Percentiles rank a stretch among this genome's conserved stretches.
These are phyloP conservation scores for Thermothielavioides terrestris DNA, from an alignment of 495 filamentous ascomycete species.

Conservation along the genomic window DNA sequence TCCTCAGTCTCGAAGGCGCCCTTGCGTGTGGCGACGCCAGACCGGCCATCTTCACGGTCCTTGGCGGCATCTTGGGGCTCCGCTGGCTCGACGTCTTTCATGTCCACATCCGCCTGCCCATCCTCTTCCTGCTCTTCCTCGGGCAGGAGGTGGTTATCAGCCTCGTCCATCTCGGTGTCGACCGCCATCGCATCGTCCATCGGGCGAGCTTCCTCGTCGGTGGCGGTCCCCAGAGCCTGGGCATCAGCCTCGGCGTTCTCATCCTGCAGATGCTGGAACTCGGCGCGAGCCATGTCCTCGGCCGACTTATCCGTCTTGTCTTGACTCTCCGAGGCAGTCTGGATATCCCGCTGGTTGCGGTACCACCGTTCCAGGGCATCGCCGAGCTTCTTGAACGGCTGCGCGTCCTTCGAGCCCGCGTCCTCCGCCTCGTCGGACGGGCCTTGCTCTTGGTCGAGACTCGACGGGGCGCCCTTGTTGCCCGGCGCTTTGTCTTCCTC, in stretches of 20 bases:
- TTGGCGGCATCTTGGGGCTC: slow-evolving; percentile 36
- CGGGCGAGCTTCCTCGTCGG: slow-evolving; percentile 71
- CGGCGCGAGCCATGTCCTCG: slow-evolving; percentile 44
- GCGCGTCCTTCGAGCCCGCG: slow-evolving; percentile 36
- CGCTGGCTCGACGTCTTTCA: slow-evolving; percentile 31
- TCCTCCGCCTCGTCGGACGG: slow-evolving; percentile 37
- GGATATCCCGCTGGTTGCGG: slow-evolving; percentile 69
- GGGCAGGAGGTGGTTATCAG: slow-evolving; percentile 37
- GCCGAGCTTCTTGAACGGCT: slow-evolving; percentile 85
- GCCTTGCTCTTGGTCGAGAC: slow-evolving; percentile 47
- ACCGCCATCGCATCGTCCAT: slow-evolving; percentile 80
- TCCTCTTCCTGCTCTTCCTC: slow-evolving; percentile 54
- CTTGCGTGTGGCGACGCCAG: slow-evolving; percentile 42
- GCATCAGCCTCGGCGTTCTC: slow-evolving; percentile 71
- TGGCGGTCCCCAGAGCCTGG: slow-evolving; percentile 84
- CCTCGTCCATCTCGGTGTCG: slow-evolving; percentile 57
- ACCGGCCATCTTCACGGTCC: slow-evolving; percentile 32
- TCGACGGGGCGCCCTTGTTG: slow-evolving; percentile 40
- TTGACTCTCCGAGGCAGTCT: slow-evolving; percentile 53
- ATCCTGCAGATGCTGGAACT: slow-evolving; percentile 86
- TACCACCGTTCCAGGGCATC: slow-evolving; percentile 93
- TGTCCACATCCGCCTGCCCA: slow-evolving; percentile 31
- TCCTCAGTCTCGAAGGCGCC: slow-evolving; percentile 36
- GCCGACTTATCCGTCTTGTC: slow-evolving; percentile 40
- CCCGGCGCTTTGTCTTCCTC: slow-evolving; percentile 44